phyloP scores from a whole-genome alignment of 2,329 filamentous ascomycete species.

The Ampelomyces quisqualis region DNA sequence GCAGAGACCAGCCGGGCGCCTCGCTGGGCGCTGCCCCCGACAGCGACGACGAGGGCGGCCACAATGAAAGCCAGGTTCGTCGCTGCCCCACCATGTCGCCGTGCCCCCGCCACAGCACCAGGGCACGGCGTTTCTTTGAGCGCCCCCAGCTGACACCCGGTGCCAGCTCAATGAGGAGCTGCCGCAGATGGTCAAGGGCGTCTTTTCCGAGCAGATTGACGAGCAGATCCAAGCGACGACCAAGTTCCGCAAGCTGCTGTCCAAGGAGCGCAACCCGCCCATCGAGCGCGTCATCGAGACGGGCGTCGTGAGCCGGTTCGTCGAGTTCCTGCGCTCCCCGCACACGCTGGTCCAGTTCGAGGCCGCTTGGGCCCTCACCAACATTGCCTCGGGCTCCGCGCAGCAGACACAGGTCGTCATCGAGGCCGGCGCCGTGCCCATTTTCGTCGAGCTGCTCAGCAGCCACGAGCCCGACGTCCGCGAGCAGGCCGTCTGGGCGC shows the following conservation, averaged over 20 bases:
- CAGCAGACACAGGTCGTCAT: conserved; percentile 98
- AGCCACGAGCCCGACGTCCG: conserved; percentile 97
- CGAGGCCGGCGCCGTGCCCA: conserved; percentile 94
- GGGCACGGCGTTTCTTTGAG: neutral
- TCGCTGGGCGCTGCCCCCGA: conserved; percentile 86
- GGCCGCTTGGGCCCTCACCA: conserved; percentile 97
- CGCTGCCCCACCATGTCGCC: conserved; percentile 23
- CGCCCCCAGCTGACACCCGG: conserved; percentile 16
- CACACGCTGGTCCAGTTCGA: conserved; percentile 99
- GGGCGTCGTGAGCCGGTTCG: conserved; percentile 93
- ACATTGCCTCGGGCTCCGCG: conserved; percentile 96
- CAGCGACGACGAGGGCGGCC: conserved; percentile 94
- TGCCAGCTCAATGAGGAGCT: conserved; percentile 91
- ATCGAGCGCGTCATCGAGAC: conserved; percentile 99
- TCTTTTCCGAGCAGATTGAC: conserved; percentile 99
- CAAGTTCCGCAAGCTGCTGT: conserved; percentile 96
- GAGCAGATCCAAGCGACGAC: conserved; percentile 96
- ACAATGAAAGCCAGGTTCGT: conserved; percentile 93
- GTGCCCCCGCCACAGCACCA: neutral
- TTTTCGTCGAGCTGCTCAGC: conserved; percentile 93
- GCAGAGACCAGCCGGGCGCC: conserved; percentile 71
- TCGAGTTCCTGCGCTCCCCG: conserved; percentile 95
- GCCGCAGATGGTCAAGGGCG: conserved; percentile 94
- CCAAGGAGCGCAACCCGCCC: conserved; percentile 97
- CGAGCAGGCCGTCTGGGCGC: conserved; percentile 97